Conservation (phyloP, 2,329 filamentous ascomycete species). For the Lasiodiplodia sp. region DNA sequence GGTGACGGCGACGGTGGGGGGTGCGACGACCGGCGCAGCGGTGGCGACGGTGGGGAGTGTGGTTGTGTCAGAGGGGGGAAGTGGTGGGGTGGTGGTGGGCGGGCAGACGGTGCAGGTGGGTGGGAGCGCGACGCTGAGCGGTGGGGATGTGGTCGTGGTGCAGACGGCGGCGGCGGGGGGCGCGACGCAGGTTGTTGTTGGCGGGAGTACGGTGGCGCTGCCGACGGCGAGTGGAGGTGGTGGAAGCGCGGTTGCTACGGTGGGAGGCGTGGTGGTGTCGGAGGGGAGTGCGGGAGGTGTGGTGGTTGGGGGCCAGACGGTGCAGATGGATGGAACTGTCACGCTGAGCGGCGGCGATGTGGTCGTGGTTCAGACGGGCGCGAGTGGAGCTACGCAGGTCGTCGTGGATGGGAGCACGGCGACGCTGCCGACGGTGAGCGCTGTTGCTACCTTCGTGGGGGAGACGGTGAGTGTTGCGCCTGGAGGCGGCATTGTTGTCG, state of each 20-base stretch:
- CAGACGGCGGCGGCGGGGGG: background rate
- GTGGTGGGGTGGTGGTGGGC: background rate
- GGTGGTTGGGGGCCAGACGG: slow-evolving; percentile 17
- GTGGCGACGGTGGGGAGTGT: background rate
- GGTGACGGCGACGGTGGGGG: background rate
- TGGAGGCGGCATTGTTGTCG: background rate
- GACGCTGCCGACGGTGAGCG: background rate
- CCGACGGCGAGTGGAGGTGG: too few species aligned
- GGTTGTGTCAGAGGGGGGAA: background rate
- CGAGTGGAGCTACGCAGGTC: background rate
- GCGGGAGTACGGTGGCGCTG: background rate
- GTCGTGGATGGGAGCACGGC: background rate
- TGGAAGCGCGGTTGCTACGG: background rate
- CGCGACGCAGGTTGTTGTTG: slow-evolving; percentile 12
- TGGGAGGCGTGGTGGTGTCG: background rate
- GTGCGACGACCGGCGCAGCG: background rate
- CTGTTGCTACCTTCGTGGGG: background rate
- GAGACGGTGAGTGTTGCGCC: background rate
- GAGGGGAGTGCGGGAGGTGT: background rate
- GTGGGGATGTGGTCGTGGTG: background rate
- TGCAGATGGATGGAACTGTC: slow-evolving; percentile 40
- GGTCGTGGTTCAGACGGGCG: slow-evolving; percentile 30
- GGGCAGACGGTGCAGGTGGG: background rate
- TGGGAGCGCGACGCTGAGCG: background rate
- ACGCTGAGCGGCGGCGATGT: slow-evolving; percentile 37